These are phyloP conservation scores for Lichtheimia hyalospora DNA, from an alignment of 371 early-diverging fungal species.

Conservation along the genomic window DNA sequence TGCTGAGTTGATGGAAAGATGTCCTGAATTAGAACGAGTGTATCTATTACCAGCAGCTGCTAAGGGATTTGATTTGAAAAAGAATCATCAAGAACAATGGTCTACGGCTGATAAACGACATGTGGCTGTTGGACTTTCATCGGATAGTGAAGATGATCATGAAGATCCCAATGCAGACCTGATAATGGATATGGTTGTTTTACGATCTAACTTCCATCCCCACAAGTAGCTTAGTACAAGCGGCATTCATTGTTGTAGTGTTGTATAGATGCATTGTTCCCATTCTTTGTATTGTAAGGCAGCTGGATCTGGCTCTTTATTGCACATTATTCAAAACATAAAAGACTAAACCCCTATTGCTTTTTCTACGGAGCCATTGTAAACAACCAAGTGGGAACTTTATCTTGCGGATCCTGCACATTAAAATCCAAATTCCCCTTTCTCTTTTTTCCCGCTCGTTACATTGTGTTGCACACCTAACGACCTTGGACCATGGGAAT, in stretches of 20 bases:
- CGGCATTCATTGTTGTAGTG: not conserved
- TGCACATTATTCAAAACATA: not conserved
- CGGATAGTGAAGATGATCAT: conserved; percentile 10
- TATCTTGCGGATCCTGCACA: too few relatives aligned
- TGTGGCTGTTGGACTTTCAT: not conserved
- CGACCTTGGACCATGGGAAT: conserved; percentile 30
- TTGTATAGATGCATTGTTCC: too few relatives aligned
- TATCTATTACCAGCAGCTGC: conserved; percentile 31
- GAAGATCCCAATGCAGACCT: conserved; percentile 8
- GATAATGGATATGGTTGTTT: conserved; percentile 13
- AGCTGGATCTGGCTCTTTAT: not conserved
- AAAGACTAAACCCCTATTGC: not conserved
- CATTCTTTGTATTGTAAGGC: too few relatives aligned
- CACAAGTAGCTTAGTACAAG: not conserved
- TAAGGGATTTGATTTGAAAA: conserved; percentile 14
- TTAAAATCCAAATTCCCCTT: not conserved
- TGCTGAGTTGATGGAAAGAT: conserved; percentile 23
- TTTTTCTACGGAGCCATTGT: not conserved
- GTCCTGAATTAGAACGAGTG: conserved; percentile 22
- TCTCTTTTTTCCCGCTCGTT: conserved; percentile 6
- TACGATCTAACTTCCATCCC: not conserved
- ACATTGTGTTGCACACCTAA: too few relatives aligned
- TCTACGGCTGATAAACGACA: conserved; percentile 7
- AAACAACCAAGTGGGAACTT: too few relatives aligned
- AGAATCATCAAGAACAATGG: conserved; percentile 5